Evolutionary conservation across 192 early-diverging fungal species (phyloP).

Genomic region (Dispira simplex): DNA sequence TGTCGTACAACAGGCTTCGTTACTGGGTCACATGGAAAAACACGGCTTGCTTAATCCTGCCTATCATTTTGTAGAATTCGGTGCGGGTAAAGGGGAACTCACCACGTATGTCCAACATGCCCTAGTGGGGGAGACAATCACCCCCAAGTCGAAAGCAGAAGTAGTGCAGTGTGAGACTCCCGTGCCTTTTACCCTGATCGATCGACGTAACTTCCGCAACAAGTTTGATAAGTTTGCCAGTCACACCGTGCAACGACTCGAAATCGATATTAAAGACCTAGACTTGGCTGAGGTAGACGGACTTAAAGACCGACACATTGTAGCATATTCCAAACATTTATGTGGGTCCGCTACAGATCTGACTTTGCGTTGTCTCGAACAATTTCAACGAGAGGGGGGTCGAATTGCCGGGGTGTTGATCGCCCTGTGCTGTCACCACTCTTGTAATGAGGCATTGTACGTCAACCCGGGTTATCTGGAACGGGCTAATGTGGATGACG

Average conservation of each 20-base stretch:
- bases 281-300: constrained; percentile 35
- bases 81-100: constrained; percentile 51
- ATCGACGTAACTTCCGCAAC: constrained; percentile 59
- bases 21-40: constrained; percentile 59
- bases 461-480: constrained; percentile 43
- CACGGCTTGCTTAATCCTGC: constrained; percentile 36
- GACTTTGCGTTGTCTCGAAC: constrained; percentile 53
- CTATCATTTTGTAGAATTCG: constrained; percentile 64
- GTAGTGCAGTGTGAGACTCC: background rate
- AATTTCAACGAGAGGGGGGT: constrained; percentile 28
- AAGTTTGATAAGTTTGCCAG: constrained; percentile 30
- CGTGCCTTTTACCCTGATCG: constrained; percentile 44
- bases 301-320: constrained; percentile 29
- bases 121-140: constrained; percentile 10
- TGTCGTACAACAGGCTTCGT: constrained; percentile 52
- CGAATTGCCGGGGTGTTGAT: constrained; percentile 55
- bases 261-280: constrained; percentile 79
- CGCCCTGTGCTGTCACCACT: constrained; percentile 83
- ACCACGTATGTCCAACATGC: constrained; percentile 28
- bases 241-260: constrained; percentile 33
- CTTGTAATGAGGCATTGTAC: constrained; percentile 58
- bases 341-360: constrained; percentile 86
- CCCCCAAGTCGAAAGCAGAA: background rate
- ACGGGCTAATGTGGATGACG: constrained; percentile 26
- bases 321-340: constrained; percentile 76